Evolutionary conservation across 768 basidiomycete genomes (phyloP).

Genomic region (Clitopilus passeckerianus): DNA sequence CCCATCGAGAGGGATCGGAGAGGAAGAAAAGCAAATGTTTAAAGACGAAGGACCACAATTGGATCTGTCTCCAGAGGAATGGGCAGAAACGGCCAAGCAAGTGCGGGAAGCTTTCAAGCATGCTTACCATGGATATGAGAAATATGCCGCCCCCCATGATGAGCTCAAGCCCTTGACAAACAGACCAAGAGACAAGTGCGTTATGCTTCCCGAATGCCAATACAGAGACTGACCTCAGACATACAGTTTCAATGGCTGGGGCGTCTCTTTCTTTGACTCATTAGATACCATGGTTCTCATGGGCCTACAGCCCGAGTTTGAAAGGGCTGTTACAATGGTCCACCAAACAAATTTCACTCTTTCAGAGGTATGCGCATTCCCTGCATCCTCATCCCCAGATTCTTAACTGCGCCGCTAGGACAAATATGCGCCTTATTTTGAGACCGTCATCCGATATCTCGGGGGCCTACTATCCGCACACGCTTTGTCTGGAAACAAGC

Average conservation of each 20-base stretch:
- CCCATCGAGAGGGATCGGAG: constrained; percentile 10
- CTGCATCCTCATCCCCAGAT: neutral
- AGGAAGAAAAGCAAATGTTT: constrained; percentile 3
- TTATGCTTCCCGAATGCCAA: neutral
- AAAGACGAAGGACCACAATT: constrained; percentile 1
- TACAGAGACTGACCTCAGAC: neutral
- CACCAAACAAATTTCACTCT: constrained; percentile 44
- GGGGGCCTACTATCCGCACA: constrained; percentile 86
- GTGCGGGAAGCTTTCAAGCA: constrained; percentile 63
- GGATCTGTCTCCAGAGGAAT: constrained; percentile 27
- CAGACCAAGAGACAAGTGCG: constrained; percentile 45
- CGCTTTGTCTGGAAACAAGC: constrained; percentile 59
- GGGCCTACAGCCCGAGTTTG: constrained; percentile 68
- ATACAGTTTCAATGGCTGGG: constrained; percentile 76
- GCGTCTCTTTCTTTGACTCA: constrained; percentile 72
- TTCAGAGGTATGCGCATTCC: constrained; percentile 27
- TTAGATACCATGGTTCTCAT: constrained; percentile 85
- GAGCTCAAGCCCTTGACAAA: constrained; percentile 56
- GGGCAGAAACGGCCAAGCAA: constrained; percentile 47
- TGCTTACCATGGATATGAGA: constrained; percentile 64
- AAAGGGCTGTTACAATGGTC: constrained; percentile 53
- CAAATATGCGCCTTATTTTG: constrained; percentile 57
- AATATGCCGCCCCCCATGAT: constrained; percentile 56
- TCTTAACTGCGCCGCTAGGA: constrained; percentile 11
- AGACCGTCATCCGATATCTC: constrained; percentile 87